Evolutionary conservation across 352 stramenopile species (phyloP).

Genomic region (Phytophthora pluvialis): DNA sequence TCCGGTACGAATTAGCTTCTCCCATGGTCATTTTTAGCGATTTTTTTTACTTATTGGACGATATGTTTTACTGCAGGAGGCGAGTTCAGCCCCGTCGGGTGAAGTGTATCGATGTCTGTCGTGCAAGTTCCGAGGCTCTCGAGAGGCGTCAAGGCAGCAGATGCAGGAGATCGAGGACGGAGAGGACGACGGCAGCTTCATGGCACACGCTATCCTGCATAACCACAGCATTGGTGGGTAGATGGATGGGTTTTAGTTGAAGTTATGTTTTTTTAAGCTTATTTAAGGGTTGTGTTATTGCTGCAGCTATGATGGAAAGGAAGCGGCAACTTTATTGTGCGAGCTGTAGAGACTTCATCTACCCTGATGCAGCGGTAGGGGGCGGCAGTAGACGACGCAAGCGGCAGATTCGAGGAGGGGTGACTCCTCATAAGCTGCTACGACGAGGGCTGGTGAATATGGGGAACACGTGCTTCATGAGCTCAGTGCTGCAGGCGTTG

Average conservation of each 20-base stretch:
- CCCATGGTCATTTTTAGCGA: neutral
- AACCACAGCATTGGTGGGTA: conserved; percentile 62
- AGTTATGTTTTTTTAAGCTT: neutral
- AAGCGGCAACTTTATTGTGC: conserved; percentile 67
- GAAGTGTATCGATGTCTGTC: conserved; percentile 59
- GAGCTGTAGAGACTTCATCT: conserved; percentile 66
- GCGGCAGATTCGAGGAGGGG: conserved; percentile 21
- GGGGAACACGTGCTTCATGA: conserved; percentile 90
- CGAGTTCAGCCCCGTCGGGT: conserved; percentile 1
- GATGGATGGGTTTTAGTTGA: neutral
- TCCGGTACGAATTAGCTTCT: conserved; percentile 17
- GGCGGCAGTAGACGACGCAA: conserved; percentile 35
- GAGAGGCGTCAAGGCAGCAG: conserved; percentile 37
- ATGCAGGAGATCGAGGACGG: conserved; percentile 30
- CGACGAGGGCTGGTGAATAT: conserved; percentile 80
- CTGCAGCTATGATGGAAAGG: conserved; percentile 49
- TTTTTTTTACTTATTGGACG: conserved; percentile 1
- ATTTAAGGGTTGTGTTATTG: conserved; percentile 3
- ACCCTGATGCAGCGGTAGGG: conserved; percentile 36
- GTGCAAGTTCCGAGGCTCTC: conserved; percentile 52
- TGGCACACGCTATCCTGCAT: conserved; percentile 66
- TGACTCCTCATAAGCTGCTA: conserved; percentile 30
- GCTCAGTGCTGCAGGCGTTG: conserved; percentile 75
- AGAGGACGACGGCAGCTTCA: conserved; percentile 54
- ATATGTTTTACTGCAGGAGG: conserved; percentile 23